Base-by-base conservation (phyloP, 148 eudicot species). In the Arctostaphylos glauca region DNA sequence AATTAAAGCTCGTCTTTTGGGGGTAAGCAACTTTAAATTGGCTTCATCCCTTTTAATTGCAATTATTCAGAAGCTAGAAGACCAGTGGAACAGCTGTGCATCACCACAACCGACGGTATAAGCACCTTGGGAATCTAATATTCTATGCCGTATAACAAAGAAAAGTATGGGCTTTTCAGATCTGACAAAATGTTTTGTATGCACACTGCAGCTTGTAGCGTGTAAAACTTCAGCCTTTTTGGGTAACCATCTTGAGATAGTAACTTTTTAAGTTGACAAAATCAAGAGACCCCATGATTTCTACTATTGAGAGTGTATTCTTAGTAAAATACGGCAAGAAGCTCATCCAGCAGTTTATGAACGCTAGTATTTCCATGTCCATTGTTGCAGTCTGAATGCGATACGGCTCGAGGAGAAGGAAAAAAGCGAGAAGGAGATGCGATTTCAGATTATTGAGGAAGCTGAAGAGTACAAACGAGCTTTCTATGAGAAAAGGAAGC, bases 381-480 rank as follows among this genome's bases (percentile, higher is more conserved):
- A 50, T 56, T 77, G 80, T 50, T 88, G 84, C 92, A 96, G 99
- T 84, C 89, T 83, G 64, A 96, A 94, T 89, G 88, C 94, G 75
- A 89, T 92, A 55, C 90, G 86, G 50, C 95, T 96, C 38, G 98
- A 92, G 86, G 99, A 96, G 85, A 96, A 96, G 87, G 99, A 96
- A 87, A 90, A 90, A 78, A 89, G 16, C 64, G 99, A 96, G 83
- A 94, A 93, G 90, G 98, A 96, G 87, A 86, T 93, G 91, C 89
- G 95, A 70, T 85, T 82, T 88, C 97, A 94, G 86, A 96, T 96
- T 81, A 83, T 96, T 74, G 91, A 92, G 87, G 99, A 96, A 85
- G 99, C 92, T 53, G 95, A 92, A 85, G 97, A 94, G 83, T 94
- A 64, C 64, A 96, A 93, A 66, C 87, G 84, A 80, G 93, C 92